These are phyloP conservation scores for Eucalyptus sp. DNA, from an alignment of 345 rosid genomes.

Conservation along the genomic window DNA sequence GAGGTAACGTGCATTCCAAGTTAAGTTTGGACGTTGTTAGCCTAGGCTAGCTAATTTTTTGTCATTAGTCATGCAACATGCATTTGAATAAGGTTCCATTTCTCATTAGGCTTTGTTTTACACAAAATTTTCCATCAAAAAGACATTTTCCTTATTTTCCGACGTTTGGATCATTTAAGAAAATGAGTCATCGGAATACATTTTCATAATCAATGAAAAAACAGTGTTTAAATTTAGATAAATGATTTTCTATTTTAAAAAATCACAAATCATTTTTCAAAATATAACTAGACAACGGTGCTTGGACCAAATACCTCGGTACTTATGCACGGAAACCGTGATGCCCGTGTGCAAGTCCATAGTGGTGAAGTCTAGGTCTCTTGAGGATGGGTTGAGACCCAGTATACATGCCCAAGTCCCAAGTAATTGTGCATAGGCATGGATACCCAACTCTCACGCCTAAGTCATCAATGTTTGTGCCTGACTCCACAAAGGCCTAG, in stretches of 20 bases:
- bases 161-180: accelerated
- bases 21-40: not conserved
- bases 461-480: not conserved
- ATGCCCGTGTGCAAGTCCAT: not conserved
- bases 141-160: not conserved
- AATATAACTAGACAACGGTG: not conserved
- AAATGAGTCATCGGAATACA: too few species aligned
- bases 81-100: not conserved
- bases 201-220: not conserved
- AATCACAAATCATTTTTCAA: not conserved
- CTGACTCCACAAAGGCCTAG: accelerated
- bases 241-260: not conserved
- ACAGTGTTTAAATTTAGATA: not conserved
- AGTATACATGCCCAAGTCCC: accelerated
- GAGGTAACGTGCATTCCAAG: not conserved
- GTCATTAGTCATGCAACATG: not conserved
- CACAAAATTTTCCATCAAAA: not conserved
- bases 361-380: not conserved
- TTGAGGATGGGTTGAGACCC: not conserved
- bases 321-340: accelerated
- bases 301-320: not conserved
- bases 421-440: not conserved
- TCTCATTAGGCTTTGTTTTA: not conserved
- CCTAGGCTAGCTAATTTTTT: not conserved
- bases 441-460: accelerated